Evolutionary conservation across 2,329 filamentous ascomycete genomes (phyloP).

Genomic region (Penicillium sp.): DNA sequence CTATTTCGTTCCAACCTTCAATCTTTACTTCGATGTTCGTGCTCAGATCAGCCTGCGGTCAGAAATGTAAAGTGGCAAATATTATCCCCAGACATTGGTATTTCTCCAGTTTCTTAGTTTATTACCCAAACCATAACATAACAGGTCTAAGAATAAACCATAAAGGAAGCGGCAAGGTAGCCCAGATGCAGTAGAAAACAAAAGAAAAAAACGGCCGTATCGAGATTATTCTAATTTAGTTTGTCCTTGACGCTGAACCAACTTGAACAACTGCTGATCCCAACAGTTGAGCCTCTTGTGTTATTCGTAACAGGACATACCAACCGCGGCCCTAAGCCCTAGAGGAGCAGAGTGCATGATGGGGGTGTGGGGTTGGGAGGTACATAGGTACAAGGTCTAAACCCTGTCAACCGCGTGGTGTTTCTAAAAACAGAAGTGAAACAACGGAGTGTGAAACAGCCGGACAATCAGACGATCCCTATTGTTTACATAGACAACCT

Average conservation of each 20-base stretch:
- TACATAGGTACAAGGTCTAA: background rate
- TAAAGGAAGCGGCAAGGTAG: background rate
- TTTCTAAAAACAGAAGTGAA: constrained; percentile 11
- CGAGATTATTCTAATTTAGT: background rate
- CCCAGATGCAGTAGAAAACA: background rate
- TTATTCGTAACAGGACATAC: background rate
- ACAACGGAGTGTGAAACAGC: background rate
- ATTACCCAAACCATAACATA: background rate
- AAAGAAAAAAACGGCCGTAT: background rate
- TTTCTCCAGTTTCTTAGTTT: background rate
- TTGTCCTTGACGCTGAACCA: background rate
- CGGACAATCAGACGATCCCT: background rate
- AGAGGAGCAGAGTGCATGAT: background rate
- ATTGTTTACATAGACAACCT: background rate
- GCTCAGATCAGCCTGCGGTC: constrained; percentile 4
- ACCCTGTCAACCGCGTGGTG: constrained; percentile 14
- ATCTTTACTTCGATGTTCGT: background rate
- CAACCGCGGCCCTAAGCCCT: constrained; percentile 2
- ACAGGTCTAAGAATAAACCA: background rate
- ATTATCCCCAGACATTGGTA: background rate
- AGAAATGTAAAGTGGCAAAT: constrained; percentile 4
- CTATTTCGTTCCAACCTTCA: background rate
- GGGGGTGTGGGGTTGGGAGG: background rate
- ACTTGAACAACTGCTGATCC: background rate
- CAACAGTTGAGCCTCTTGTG: background rate